Evolutionary conservation across 2,329 filamentous ascomycete species (phyloP).

Genomic region (Sarocladium kiliense): DNA sequence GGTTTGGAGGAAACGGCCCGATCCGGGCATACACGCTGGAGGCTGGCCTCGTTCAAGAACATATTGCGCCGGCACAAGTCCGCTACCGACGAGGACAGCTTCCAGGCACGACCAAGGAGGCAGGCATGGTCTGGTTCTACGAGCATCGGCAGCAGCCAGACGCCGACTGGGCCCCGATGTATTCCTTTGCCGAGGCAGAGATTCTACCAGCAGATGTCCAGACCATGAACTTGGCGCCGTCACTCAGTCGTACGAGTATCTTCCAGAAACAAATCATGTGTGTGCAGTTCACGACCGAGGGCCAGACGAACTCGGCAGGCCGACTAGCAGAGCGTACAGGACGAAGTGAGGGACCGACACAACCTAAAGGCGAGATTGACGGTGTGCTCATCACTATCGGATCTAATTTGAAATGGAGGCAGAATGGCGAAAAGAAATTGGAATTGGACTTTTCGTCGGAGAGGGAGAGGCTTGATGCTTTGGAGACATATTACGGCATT

Average conservation of each 20-base stretch:
- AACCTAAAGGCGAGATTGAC: conserved; percentile 4
- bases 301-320: conserved; percentile 10
- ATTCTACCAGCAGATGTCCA: conserved; percentile 33
- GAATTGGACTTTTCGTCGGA: conserved; percentile 4
- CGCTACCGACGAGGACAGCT: conserved; percentile 19
- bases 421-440: not conserved
- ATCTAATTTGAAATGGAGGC: conserved; percentile 8
- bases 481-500: conserved; percentile 7
- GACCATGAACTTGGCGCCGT: conserved; percentile 32
- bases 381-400: conserved; percentile 1
- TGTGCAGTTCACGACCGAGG: conserved; percentile 33
- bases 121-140: conserved; percentile 18
- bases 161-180: conserved; percentile 33
- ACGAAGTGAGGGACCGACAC: not conserved
- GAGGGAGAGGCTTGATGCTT: not conserved
- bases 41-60: conserved; percentile 9
- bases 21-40: conserved; percentile 13
- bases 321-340: not conserved
- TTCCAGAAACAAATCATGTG: conserved; percentile 32
- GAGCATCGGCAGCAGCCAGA: conserved; percentile 18
- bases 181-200: conserved; percentile 41
- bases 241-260: conserved; percentile 24
- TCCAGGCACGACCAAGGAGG: not conserved
- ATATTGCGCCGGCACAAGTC: conserved; percentile 24
- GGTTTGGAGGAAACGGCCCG: conserved; percentile 19